Conservation (phyloP, 192 early-diverging fungal species). For the Umbelopsis sp. region DNA sequence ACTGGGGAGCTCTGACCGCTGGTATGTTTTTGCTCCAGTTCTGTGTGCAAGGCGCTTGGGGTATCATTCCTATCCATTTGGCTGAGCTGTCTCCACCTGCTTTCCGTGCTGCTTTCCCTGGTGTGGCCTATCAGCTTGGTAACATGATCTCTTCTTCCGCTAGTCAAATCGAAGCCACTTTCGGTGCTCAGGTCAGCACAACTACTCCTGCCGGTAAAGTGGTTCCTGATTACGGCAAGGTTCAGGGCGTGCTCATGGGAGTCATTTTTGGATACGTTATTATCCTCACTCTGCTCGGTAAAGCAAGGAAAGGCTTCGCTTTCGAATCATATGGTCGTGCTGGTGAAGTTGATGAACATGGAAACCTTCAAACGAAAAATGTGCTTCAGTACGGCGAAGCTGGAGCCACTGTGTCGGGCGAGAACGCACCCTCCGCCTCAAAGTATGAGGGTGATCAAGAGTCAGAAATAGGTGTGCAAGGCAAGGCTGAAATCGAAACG, state of each 20-base stretch:
- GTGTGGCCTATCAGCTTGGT: slow-evolving; percentile 75
- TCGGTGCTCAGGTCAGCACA: slow-evolving; percentile 31
- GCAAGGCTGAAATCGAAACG: too few relatives aligned
- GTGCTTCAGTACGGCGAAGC: too few relatives aligned
- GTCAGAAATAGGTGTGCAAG: too few relatives aligned
- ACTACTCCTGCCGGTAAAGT: slow-evolving; percentile 17
- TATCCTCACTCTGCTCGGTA: slow-evolving; percentile 20
- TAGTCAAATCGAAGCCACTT: slow-evolving; percentile 45
- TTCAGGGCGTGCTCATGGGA: slow-evolving; percentile 65
- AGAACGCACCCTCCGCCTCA: too few relatives aligned
- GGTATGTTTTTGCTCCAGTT: slow-evolving; percentile 57
- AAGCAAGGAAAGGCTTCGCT: too few relatives aligned
- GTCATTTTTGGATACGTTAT: slow-evolving; percentile 26
- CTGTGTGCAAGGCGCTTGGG: slow-evolving; percentile 59
- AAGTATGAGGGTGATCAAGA: too few relatives aligned
- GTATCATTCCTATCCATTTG: slow-evolving; percentile 68
- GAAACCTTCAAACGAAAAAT: too few relatives aligned
- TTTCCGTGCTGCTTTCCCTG: slow-evolving; percentile 69
- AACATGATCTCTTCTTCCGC: slow-evolving; percentile 58
- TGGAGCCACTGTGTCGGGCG: too few relatives aligned
- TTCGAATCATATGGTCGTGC: too few relatives aligned
- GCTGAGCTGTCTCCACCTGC: slow-evolving; percentile 68
- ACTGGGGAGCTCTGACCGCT: slow-evolving; percentile 27
- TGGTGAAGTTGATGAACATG: too few relatives aligned
- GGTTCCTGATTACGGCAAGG: slow-evolving; percentile 51